Evolutionary conservation across 2,329 filamentous ascomycete genomes (phyloP), one percentile per base, ranked within the genome.

Genomic region (Xylaria sp.): DNA sequence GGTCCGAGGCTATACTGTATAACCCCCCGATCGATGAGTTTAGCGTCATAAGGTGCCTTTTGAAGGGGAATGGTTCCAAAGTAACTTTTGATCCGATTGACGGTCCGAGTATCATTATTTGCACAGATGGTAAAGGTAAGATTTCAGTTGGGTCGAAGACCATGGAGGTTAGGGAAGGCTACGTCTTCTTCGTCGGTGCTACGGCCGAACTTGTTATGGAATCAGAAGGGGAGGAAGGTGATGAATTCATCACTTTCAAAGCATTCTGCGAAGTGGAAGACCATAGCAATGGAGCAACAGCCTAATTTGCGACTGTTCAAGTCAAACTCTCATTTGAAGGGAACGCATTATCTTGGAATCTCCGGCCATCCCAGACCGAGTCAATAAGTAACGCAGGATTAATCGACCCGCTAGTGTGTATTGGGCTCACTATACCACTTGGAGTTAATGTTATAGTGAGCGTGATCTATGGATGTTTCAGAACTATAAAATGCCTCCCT

Each of bases 1-100:
- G 86, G 59, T 95, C 93, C 1, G 85, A 89, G 7, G 88, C 89
- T 3, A 84, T 88, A 10, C 87, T 98, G 18, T 99, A 99, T 81
- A 93, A 99, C 78, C 96, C 96, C 0, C 96, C 96, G 0, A 99
- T 99, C 72, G 93, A 97, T 62, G 96, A 99, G 79, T 99, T 99
- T 81, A 92, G 90, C 73, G 95, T 99, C 18, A 89, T 98, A 56
- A 91, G 93, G 76, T 92, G 92, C 0, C 88, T 92, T 12, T 84
- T 99, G 44, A 91, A 91, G 73, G 86, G 85, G 20, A 84, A 85
- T 0, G 92, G 90, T 2, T 89, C 93, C 37, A 97, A 97, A 82
- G 94, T 90, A 0, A 97, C 93, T 0, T 97, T 99, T 76, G 94
- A 97, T 71, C 87, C 90, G 0, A 89, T 99, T 58, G 89, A 92